Conservation (phyloP, 441 rosid genomes). For the Corymbia citriodora region DNA sequence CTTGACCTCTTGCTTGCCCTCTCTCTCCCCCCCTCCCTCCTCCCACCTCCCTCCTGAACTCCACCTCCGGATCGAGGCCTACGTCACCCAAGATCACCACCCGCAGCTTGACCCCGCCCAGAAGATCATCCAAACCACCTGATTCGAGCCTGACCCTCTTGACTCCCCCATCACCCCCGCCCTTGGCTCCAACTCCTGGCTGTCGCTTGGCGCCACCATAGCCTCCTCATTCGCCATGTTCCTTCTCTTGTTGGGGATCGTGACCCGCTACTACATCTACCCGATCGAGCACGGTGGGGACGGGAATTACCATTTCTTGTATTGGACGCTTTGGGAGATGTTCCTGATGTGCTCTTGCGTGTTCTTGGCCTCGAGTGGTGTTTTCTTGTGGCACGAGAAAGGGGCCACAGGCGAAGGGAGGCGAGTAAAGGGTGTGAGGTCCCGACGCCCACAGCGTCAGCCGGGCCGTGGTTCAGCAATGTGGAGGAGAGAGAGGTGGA, state of each 20-base stretch:
- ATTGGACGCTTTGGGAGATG: conserved; percentile 29
- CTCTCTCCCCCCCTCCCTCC: conserved; percentile 1
- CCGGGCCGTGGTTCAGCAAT: conserved; percentile 17
- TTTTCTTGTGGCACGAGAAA: conserved; percentile 37
- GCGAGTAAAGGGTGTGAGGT: conserved; percentile 27
- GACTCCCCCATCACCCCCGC: conserved; percentile 31
- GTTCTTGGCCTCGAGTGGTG: conserved; percentile 31
- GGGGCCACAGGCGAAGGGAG: conserved; percentile 8
- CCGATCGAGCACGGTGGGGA: conserved; percentile 31
- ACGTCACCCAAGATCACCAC: conserved; percentile 33
- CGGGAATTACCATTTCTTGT: conserved; percentile 21
- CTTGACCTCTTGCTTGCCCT: conserved; percentile 38
- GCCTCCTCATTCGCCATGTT: conserved; percentile 43
- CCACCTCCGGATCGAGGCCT: conserved; percentile 40
- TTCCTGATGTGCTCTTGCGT: conserved; percentile 30
- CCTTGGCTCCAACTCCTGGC: conserved; percentile 47
- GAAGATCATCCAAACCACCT: conserved; percentile 21
- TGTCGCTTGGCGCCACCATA: conserved; percentile 36
- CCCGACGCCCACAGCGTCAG: conserved; percentile 17
- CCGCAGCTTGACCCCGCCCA: not conserved
- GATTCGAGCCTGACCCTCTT: conserved; percentile 35
- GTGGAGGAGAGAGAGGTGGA: conserved; percentile 36
- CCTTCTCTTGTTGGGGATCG: conserved; percentile 37
- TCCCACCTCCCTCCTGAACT: conserved; percentile 3
- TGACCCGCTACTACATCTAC: conserved; percentile 39